Percentiles rank a stretch among this genome's conserved stretches.
Evolutionary conservation across 2,329 filamentous ascomycete genomes (phyloP).

Genomic region (Neopestalotiopsis sp.): DNA sequence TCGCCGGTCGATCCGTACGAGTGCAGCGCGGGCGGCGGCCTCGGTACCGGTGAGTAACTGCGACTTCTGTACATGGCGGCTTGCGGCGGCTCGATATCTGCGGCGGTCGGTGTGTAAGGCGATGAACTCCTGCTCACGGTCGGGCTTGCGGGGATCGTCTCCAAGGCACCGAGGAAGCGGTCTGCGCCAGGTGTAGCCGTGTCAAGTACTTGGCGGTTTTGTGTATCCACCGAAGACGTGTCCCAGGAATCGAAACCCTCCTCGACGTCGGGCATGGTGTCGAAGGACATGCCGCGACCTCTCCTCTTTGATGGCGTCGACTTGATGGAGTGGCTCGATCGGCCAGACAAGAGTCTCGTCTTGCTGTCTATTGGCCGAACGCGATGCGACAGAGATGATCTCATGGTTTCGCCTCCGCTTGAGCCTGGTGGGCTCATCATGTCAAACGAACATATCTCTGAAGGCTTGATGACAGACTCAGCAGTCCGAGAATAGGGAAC

Average conservation of each 20-base stretch:
- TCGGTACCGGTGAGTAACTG: slow-evolving; percentile 54
- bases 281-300: background rate
- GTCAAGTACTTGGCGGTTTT: slow-evolving; percentile 63
- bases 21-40: slow-evolving; percentile 38
- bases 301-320: slow-evolving; percentile 26
- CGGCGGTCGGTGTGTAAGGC: slow-evolving; percentile 54
- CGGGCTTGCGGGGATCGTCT: slow-evolving; percentile 73
- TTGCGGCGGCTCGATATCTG: slow-evolving; percentile 61
- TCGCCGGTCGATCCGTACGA: slow-evolving; percentile 53
- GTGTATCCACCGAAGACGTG: slow-evolving; percentile 68
- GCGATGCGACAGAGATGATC: slow-evolving; percentile 52
- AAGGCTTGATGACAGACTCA: slow-evolving; percentile 36
- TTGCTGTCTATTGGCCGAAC: slow-evolving; percentile 62
- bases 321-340: slow-evolving; percentile 35
- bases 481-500: slow-evolving; percentile 56
- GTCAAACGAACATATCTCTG: slow-evolving; percentile 40
- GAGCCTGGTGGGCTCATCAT: slow-evolving; percentile 50
- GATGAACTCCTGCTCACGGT: slow-evolving; percentile 69
- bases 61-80: slow-evolving; percentile 49
- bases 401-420: slow-evolving; percentile 50
- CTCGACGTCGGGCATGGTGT: slow-evolving; percentile 42
- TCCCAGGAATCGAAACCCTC: slow-evolving; percentile 80
- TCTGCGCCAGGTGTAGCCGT: slow-evolving; percentile 49
- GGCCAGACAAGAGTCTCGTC: slow-evolving; percentile 55
- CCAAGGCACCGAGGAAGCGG: slow-evolving; percentile 54